Percentiles rank a stretch among this genome's conserved stretches.
Conservation (phyloP, 2,329 filamentous ascomycete genomes). For the Orbilia ellipsospora region DNA sequence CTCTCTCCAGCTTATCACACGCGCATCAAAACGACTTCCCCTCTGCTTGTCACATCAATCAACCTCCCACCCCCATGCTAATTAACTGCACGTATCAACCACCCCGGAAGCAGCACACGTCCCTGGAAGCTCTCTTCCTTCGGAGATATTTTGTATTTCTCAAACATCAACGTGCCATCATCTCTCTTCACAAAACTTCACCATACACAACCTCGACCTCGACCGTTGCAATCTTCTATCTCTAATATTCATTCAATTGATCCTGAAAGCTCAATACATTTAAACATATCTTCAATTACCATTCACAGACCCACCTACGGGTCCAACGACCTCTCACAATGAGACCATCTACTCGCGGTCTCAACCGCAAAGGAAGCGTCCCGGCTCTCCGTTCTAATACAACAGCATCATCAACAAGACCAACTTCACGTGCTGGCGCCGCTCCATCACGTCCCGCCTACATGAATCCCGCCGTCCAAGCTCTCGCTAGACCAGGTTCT, state of each 20-base stretch:
- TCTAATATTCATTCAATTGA: conserved; percentile 6
- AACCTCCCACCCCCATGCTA: conserved; percentile 5
- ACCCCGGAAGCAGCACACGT: conserved; percentile 24
- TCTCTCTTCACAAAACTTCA: too few relatives aligned
- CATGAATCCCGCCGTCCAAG: conserved; percentile 50
- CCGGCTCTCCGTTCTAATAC: conserved; percentile 6
- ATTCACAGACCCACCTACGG: conserved; percentile 29
- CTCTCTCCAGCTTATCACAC: conserved; percentile 8
- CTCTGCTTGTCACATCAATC: conserved; percentile 2
- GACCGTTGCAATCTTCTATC: conserved; percentile 5
- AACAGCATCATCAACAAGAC: background rate
- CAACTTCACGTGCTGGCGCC: conserved; percentile 31
- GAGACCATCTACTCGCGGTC: conserved; percentile 31
- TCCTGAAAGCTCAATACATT: background rate
- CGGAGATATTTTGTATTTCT: conserved; percentile 54
- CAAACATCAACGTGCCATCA: conserved; percentile 63
- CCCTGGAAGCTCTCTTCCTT: conserved; percentile 14
- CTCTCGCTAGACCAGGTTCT: conserved; percentile 68
- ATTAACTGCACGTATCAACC: conserved; percentile 3
- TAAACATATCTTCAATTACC: background rate
- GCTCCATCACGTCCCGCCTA: conserved; percentile 43
- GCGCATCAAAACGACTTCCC: background rate
- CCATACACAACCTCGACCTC: conserved; percentile 56
- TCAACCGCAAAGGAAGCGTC: conserved; percentile 32
- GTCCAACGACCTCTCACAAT: conserved; percentile 32